Evolutionary conservation across 1,284 basidiomycete species (phyloP).

Genomic region (Cystobasidiaceae sp.): DNA sequence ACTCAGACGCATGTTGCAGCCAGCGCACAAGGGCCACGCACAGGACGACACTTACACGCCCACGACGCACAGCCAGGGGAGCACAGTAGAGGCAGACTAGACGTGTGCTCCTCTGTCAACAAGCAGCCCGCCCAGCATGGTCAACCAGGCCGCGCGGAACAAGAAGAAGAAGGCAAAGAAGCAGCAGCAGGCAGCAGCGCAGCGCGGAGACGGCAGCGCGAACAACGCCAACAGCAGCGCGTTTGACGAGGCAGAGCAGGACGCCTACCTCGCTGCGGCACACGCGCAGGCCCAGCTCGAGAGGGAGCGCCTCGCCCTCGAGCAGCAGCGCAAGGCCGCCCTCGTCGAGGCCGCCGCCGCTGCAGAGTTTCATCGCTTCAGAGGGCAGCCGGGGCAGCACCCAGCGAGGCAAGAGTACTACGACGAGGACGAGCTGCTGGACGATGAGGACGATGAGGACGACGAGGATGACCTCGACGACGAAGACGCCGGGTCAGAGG

Average conservation of each 20-base stretch:
- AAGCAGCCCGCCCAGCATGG: slow-evolving; percentile 1
- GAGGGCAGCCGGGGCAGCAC: slow-evolving; percentile 1
- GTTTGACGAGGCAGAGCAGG: slow-evolving; percentile 6
- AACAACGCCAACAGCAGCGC: neutral
- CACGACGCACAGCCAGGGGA: too few species aligned
- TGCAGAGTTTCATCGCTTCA: slow-evolving; percentile 7
- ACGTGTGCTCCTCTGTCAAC: neutral
- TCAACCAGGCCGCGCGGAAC: slow-evolving; percentile 23
- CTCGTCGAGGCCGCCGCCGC: slow-evolving; percentile 16
- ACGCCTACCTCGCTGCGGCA: slow-evolving; percentile 14
- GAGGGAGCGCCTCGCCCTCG: slow-evolving; percentile 5
- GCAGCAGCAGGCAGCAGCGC: slow-evolving; percentile 24
- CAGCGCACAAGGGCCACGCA: too few species aligned
- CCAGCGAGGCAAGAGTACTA: slow-evolving; percentile 1
- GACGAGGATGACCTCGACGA: slow-evolving; percentile 9
- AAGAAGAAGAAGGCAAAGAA: slow-evolving; percentile 33
- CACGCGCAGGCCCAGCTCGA: slow-evolving; percentile 20
- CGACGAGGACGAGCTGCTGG: slow-evolving; percentile 5
- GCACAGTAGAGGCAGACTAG: neutral
- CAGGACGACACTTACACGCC: too few species aligned
- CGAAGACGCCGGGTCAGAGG: slow-evolving; percentile 1
- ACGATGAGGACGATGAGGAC: slow-evolving; percentile 22
- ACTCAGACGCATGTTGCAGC: too few species aligned
- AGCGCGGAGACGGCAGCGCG: neutral
- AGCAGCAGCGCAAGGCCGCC: slow-evolving; percentile 9